A percentile compares a stretch with the other conserved stretches of the same genome.
phyloP scores from a whole-genome alignment of 129 eudicot genomes.

The Solidago caesia region DNA sequence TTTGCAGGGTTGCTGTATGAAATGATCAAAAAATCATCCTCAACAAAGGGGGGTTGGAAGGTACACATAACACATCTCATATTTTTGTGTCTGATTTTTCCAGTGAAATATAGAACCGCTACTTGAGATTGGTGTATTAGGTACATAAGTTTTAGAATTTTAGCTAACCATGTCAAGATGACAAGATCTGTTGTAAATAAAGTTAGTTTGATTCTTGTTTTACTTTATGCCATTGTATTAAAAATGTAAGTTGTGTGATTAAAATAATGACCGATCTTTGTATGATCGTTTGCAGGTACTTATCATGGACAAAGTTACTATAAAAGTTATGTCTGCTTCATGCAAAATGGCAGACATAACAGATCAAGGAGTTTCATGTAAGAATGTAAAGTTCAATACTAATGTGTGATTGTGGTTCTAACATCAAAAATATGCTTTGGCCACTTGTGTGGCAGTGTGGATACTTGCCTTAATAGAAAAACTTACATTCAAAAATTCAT shows the following conservation, averaged over 20 bases:
- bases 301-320: slow-evolving; percentile 94
- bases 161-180: background rate
- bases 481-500: background rate
- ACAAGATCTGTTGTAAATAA: background rate
- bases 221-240: background rate
- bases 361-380: slow-evolving; percentile 94
- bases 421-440: background rate
- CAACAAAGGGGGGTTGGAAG: slow-evolving; percentile 78
- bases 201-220: slow-evolving; percentile 4
- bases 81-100: slow-evolving; percentile 2
- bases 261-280: background rate
- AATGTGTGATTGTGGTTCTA: slow-evolving; percentile 5
- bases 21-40: slow-evolving; percentile 69
- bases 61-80: slow-evolving; percentile 43
- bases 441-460: slow-evolving; percentile 14
- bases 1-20: slow-evolving; percentile 75
- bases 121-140: slow-evolving; percentile 1
- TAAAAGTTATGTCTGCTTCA: slow-evolving; percentile 84
- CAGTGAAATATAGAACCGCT: slow-evolving; percentile 8
- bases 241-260: background rate
- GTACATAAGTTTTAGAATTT: background rate
- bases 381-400: slow-evolving; percentile 29
- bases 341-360: slow-evolving; percentile 99
- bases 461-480: slow-evolving; percentile 1
- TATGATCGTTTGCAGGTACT: slow-evolving; percentile 54